Conservation (phyloP, 345 rosid species). For the thale cress (Arabidopsis thaliana) region DNA sequence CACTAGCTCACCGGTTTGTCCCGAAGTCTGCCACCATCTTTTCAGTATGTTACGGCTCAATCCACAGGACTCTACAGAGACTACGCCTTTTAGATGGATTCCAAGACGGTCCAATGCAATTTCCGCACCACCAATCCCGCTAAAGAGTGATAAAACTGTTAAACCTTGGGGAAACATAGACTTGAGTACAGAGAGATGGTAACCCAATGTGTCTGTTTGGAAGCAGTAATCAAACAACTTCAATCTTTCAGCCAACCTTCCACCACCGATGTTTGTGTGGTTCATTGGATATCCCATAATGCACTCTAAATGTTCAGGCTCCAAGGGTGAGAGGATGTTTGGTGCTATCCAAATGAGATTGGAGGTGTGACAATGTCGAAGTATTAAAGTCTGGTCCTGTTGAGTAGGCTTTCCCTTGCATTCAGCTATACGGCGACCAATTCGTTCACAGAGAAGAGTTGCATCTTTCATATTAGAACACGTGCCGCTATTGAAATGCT, state of each 20-base stretch:
- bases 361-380: slow-evolving; percentile 56
- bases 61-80: slow-evolving; percentile 69
- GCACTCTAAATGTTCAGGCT: slow-evolving; percentile 69
- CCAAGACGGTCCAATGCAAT: slow-evolving; percentile 72
- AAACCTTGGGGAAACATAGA: slow-evolving; percentile 67
- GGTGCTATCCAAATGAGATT: slow-evolving; percentile 84
- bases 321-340: slow-evolving; percentile 55
- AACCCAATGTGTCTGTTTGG: slow-evolving; percentile 86
- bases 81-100: slow-evolving; percentile 68
- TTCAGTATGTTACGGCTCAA: slow-evolving; percentile 59
- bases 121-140: slow-evolving; percentile 85
- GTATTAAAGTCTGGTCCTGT: slow-evolving; percentile 66
- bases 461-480: slow-evolving; percentile 47
- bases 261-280: slow-evolving; percentile 59
- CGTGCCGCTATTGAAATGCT: slow-evolving; percentile 53
- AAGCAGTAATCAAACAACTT: slow-evolving; percentile 61
- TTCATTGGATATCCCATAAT: slow-evolving; percentile 80
- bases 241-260: slow-evolving; percentile 56
- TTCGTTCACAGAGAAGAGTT: slow-evolving; percentile 63
- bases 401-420: slow-evolving; percentile 59
- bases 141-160: slow-evolving; percentile 73
- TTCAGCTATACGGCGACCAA: slow-evolving; percentile 55
- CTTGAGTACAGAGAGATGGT: slow-evolving; percentile 85
- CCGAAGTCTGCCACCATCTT: slow-evolving; percentile 76
- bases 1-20: slow-evolving; percentile 81